Evolutionary conservation across 2,329 filamentous ascomycete species (phyloP).

Genomic region (Ciborinia camelliae): DNA sequence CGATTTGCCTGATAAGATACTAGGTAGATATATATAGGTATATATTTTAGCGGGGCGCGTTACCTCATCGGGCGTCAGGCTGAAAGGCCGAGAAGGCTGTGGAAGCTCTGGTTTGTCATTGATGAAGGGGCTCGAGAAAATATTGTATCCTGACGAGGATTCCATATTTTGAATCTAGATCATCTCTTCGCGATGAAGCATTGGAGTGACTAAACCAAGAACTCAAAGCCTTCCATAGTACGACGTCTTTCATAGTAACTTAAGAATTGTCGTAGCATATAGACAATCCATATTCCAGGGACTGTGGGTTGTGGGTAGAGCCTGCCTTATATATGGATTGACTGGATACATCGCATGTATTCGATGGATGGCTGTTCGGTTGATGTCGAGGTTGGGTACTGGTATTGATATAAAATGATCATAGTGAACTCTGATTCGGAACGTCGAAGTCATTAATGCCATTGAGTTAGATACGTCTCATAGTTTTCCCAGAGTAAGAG

Average conservation of each 20-base stretch:
- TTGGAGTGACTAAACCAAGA: background rate
- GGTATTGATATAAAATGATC: background rate
- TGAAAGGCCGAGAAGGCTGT: constrained; percentile 20
- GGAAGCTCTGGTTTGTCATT: constrained; percentile 16
- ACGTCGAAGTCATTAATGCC: background rate
- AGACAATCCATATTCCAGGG: background rate
- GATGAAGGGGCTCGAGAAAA: background rate
- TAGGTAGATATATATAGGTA: no score
- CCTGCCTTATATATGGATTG: background rate
- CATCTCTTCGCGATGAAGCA: background rate
- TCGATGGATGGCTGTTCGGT: background rate
- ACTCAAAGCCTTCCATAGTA: no score
- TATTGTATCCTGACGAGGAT: background rate
- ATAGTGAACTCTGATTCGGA: background rate
- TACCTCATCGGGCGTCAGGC: constrained; percentile 23
- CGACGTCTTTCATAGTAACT: background rate
- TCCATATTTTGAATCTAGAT: background rate
- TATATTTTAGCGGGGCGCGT: constrained; percentile 10
- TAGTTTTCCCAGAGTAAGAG: background rate
- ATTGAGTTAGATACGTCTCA: background rate
- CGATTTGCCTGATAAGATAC: constrained; percentile 26
- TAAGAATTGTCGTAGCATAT: background rate
- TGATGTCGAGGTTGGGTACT: background rate
- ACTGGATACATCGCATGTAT: background rate
- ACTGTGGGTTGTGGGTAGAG: background rate